A percentile compares a stretch with the other conserved stretches of the same genome.
Conservation (phyloP, 2,329 filamentous ascomycete species). For the Alternaria longipes region DNA sequence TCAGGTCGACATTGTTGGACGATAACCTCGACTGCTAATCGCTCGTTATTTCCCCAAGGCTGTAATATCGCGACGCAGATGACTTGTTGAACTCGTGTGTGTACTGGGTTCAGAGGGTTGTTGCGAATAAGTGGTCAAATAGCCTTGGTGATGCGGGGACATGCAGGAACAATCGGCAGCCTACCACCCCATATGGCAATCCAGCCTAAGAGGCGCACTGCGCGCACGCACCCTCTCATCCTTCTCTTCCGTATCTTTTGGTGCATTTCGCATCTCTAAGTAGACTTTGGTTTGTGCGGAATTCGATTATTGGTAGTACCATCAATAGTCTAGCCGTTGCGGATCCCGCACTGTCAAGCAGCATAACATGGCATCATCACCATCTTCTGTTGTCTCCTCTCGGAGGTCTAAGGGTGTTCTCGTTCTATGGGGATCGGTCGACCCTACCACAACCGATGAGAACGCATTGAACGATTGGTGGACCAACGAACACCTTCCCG, state of each 20-base stretch:
- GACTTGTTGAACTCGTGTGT: neutral
- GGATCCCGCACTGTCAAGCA: neutral
- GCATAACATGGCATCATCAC: slow-evolving; percentile 2
- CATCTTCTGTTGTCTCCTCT: neutral
- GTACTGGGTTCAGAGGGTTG: neutral
- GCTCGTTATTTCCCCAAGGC: too few species aligned
- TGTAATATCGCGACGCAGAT: neutral
- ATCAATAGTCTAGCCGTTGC: neutral
- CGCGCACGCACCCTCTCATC: neutral
- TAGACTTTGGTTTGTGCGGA: neutral
- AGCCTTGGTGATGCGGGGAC: neutral
- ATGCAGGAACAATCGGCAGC: neutral
- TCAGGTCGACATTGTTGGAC: neutral
- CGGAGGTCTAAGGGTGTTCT: slow-evolving; percentile 1
- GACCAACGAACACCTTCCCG: slow-evolving; percentile 30
- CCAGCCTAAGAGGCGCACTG: neutral
- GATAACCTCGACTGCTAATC: neutral
- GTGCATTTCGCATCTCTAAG: neutral
- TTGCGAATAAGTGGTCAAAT: neutral
- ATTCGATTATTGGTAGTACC: neutral
- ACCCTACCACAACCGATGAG: slow-evolving; percentile 12
- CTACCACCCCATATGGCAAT: neutral
- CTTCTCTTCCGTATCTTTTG: neutral
- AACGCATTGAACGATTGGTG: slow-evolving; percentile 29
- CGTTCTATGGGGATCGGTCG: slow-evolving; percentile 22